Evolutionary conservation across 176 grass and related monocot species (phyloP).

Genomic region (Oryza rufipogon): DNA sequence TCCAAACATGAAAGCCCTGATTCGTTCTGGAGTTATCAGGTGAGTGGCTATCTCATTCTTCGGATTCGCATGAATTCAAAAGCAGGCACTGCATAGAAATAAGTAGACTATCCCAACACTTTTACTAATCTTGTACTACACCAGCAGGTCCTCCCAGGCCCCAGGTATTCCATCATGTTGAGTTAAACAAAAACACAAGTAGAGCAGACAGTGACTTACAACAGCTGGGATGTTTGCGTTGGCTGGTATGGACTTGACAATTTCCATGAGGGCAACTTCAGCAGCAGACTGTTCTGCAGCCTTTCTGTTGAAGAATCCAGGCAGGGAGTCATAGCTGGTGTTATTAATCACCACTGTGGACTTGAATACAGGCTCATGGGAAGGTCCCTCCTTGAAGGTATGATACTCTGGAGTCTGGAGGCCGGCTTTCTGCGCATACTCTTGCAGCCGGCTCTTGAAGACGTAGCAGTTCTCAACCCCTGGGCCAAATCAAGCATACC

Average conservation of each 20-base stretch:
- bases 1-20: background rate
- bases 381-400: constrained; percentile 82
- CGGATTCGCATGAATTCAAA: background rate
- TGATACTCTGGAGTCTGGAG: constrained; percentile 78
- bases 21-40: background rate
- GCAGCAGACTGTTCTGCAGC: constrained; percentile 88
- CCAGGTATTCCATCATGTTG: background rate
- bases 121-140: background rate
- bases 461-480: constrained; percentile 91
- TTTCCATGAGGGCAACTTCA: constrained; percentile 74
- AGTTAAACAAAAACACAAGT: background rate
- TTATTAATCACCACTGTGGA: constrained; percentile 80
- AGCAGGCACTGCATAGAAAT: background rate
- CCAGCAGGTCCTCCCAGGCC: background rate
- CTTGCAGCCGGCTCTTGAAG: constrained; percentile 94
- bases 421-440: constrained; percentile 72
- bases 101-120: background rate
- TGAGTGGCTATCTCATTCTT: background rate
- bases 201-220: constrained; percentile 32
- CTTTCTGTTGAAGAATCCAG: constrained; percentile 82
- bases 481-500: constrained; percentile 30
- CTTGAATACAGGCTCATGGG: constrained; percentile 85
- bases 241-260: constrained; percentile 43
- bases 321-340: constrained; percentile 72
- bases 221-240: constrained; percentile 40